These are phyloP conservation scores for Beta macrorhiza DNA, from an alignment of 179 eudicot genomes.

Conservation along the genomic window DNA sequence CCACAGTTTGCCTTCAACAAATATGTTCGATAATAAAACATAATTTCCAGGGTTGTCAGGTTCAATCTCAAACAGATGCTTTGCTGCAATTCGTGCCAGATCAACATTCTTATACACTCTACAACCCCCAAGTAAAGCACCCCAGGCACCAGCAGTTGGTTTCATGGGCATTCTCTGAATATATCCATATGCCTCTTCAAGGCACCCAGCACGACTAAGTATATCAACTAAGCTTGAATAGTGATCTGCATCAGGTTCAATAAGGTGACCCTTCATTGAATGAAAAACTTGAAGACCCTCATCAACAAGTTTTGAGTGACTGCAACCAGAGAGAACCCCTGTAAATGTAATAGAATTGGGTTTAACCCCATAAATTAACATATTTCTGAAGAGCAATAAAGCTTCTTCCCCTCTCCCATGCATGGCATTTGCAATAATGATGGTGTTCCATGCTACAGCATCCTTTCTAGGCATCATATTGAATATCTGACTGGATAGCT, in stretches of 20 bases:
- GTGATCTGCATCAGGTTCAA: constrained; percentile 68
- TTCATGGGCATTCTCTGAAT: constrained; percentile 68
- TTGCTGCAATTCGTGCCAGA: too few relatives aligned
- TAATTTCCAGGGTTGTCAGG: constrained; percentile 19
- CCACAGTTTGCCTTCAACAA: constrained; percentile 61
- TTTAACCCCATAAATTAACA: constrained; percentile 49
- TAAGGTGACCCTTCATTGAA: constrained; percentile 52
- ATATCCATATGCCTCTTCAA: constrained; percentile 59
- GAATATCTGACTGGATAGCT: constrained; percentile 46
- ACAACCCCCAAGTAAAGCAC: constrained; percentile 69
- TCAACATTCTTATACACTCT: too few relatives aligned
- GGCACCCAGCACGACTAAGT: constrained; percentile 68
- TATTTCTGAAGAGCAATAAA: constrained; percentile 35
- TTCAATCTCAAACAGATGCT: too few relatives aligned
- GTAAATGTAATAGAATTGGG: constrained; percentile 70
- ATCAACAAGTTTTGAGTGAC: constrained; percentile 71
- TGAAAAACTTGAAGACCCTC: constrained; percentile 57
- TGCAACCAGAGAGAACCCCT: constrained; percentile 74
- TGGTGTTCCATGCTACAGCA: constrained; percentile 68
- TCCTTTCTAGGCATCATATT: constrained; percentile 52
- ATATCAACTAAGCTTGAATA: constrained; percentile 73
- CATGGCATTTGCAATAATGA: constrained; percentile 64
- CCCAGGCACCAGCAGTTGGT: constrained; percentile 80
- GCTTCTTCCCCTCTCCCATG: constrained; percentile 67
- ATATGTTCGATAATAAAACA: constrained; percentile 57